phyloP scores from a whole-genome alignment of 2,329 filamentous ascomycete species.

The Trichoderma oligosporum region DNA sequence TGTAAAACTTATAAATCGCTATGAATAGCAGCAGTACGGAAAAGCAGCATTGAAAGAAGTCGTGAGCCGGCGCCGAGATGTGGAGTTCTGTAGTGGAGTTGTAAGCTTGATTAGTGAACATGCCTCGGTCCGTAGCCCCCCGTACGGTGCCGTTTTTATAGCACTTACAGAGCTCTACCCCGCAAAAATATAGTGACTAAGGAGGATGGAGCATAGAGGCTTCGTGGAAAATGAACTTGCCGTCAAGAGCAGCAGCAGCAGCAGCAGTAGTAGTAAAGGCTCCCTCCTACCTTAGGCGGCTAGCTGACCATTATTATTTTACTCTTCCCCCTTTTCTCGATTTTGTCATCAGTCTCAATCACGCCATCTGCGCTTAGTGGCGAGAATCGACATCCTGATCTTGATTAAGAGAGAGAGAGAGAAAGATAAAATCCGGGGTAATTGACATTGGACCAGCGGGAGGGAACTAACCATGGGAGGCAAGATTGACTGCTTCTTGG shows the following conservation, averaged over 20 bases:
- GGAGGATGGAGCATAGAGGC: not conserved
- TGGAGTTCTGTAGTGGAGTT: not conserved
- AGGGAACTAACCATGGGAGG: constrained; percentile 44
- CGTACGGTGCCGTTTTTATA: not conserved
- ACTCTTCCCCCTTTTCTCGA: not conserved
- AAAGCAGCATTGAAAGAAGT: too few relatives aligned
- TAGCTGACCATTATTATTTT: not conserved
- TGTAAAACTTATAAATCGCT: not conserved
- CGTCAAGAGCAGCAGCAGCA: too few relatives aligned
- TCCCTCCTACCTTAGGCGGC: too few relatives aligned
- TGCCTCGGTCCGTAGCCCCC: constrained; percentile 1
- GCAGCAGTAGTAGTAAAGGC: too few relatives aligned
- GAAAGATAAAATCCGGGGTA: constrained; percentile 1
- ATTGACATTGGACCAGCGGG: not conserved
- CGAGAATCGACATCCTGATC: not conserved
- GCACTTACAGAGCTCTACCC: not conserved
- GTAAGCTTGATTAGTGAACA: not conserved
- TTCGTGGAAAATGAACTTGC: too few relatives aligned
- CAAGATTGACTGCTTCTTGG: constrained; percentile 63
- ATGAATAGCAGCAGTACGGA: too few relatives aligned
- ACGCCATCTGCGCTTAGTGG: constrained; percentile 2
- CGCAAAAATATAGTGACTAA: not conserved
- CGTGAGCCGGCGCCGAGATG: too few relatives aligned
- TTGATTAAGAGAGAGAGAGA: not conserved
- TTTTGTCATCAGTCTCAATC: constrained; percentile 8